These are phyloP conservation scores for Epichloe bromicola DNA, from an alignment of 2,329 filamentous ascomycete genomes.

Conservation along the genomic window DNA sequence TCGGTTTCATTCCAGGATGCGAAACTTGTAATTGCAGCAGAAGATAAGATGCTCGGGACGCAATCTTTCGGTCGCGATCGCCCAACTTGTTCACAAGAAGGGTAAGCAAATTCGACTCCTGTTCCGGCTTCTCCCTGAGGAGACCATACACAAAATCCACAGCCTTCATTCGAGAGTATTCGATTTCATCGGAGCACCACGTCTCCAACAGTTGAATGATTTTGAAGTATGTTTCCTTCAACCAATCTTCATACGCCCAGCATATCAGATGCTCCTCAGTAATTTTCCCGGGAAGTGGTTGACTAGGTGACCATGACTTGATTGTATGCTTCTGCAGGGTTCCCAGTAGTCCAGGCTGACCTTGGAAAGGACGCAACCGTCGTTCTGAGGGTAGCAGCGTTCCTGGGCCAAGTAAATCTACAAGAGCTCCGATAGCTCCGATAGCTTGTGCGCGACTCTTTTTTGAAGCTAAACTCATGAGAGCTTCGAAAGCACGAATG, in stretches of 20 bases:
- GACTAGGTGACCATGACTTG: slow-evolving; percentile 51
- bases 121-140: slow-evolving; percentile 89
- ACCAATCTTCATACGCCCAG: slow-evolving; percentile 91
- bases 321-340: slow-evolving; percentile 50
- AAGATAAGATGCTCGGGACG: slow-evolving; percentile 83
- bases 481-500: slow-evolving; percentile 72
- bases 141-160: slow-evolving; percentile 87
- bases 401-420: slow-evolving; percentile 87
- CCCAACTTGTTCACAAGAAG: slow-evolving; percentile 93
- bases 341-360: slow-evolving; percentile 64
- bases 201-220: slow-evolving; percentile 81
- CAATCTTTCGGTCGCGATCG: slow-evolving; percentile 89
- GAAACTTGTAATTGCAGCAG: slow-evolving; percentile 80
- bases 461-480: slow-evolving; percentile 77
- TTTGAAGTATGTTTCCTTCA: slow-evolving; percentile 89
- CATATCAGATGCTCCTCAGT: slow-evolving; percentile 66
- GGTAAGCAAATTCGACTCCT: slow-evolving; percentile 85
- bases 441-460: slow-evolving; percentile 87
- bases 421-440: slow-evolving; percentile 80
- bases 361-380: slow-evolving; percentile 65
- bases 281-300: slow-evolving; percentile 60
- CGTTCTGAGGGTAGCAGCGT: slow-evolving; percentile 71
- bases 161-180: slow-evolving; percentile 77
- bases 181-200: slow-evolving; percentile 92
- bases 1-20: slow-evolving; percentile 86